phyloP scores from a whole-genome alignment of 2,329 filamentous ascomycete genomes.

The Verticillium nubilum region DNA sequence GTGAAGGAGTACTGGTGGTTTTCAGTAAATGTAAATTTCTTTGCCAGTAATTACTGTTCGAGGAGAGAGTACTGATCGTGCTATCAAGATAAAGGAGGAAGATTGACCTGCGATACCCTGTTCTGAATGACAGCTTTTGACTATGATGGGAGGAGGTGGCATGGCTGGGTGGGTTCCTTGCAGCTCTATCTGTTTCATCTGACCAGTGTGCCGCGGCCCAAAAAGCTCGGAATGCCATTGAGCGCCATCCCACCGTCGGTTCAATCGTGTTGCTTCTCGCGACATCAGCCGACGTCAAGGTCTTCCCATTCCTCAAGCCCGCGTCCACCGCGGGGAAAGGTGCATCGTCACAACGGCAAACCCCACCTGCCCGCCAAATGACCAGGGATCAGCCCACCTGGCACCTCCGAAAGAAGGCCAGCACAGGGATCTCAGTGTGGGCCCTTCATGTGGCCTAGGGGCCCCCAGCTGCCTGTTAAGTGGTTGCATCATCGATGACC shows the following conservation, averaged over 20 bases:
- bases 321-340: not conserved
- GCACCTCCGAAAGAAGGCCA: not conserved
- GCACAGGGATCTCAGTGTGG: not conserved
- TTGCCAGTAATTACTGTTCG: no score
- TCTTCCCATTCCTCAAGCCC: not conserved
- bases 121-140: no score
- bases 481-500: slow-evolving; percentile 3
- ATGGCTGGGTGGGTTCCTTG: not conserved
- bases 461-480: not conserved
- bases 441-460: not conserved
- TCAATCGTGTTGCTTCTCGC: not conserved
- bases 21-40: no score
- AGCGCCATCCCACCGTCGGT: not conserved
- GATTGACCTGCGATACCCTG: no score
- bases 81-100: no score
- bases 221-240: not conserved
- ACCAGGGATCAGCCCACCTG: not conserved
- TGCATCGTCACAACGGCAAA: not conserved
- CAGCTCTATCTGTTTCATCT: not conserved
- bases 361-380: not conserved
- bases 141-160: not conserved
- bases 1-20: no score
- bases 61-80: no score
- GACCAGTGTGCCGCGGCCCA: not conserved
- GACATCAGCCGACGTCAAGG: not conserved